Conservation (phyloP, 371 early-diverging fungal genomes). For the Lichtheimia corymbifera region DNA sequence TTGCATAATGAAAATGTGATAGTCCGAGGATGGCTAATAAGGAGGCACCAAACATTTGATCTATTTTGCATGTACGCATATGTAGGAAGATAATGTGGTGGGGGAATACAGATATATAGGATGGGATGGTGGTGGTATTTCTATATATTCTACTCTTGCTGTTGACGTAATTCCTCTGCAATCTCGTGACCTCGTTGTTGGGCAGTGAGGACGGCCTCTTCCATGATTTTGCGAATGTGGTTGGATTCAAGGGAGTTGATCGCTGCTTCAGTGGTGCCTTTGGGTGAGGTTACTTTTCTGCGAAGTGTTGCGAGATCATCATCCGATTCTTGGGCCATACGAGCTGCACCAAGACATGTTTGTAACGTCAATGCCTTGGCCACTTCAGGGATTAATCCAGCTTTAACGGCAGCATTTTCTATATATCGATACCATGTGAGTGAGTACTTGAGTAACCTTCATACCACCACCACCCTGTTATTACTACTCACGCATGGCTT, state of each 20-base stretch:
- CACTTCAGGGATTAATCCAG: constrained; percentile 76
- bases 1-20: too few species aligned
- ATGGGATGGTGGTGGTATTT: too few species aligned
- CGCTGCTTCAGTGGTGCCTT: constrained; percentile 93
- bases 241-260: constrained; percentile 74
- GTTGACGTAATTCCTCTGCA: constrained; percentile 65
- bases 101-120: too few species aligned
- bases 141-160: not conserved
- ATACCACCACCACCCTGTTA: not conserved
- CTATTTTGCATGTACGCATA: too few species aligned
- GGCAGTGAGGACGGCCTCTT: constrained; percentile 71
- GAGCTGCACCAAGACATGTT: constrained; percentile 89
- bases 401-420: constrained; percentile 77
- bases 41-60: too few species aligned
- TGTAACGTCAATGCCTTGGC: constrained; percentile 83
- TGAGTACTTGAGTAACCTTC: not conserved
- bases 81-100: too few species aligned
- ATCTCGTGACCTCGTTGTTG: constrained; percentile 70
- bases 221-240: constrained; percentile 57
- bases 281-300: constrained; percentile 88
- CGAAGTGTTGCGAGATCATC: constrained; percentile 81
- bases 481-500: constrained; percentile 68
- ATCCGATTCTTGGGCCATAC: constrained; percentile 72
- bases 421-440: constrained; percentile 1
- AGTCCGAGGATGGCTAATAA: too few species aligned